Evolutionary conservation across 306 rosid species (phyloP).

Genomic region (Alnus glutinosa): DNA sequence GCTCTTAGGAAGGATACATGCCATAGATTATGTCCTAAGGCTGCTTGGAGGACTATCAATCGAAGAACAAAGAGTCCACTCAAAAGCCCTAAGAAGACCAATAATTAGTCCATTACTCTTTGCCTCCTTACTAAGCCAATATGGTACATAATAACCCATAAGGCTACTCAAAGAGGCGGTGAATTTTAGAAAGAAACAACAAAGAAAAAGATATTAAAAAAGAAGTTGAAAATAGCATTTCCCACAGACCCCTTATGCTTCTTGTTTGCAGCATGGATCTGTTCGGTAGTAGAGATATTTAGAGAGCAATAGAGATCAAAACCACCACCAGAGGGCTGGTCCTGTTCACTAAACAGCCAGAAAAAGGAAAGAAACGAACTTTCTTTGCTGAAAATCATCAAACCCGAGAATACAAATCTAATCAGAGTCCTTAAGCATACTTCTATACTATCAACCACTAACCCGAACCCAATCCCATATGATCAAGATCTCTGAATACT

Average conservation of each 20-base stretch:
- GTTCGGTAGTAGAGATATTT: too few relatives aligned
- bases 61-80: conserved; percentile 4
- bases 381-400: too few relatives aligned
- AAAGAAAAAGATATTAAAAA: neutral
- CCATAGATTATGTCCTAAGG: conserved; percentile 3
- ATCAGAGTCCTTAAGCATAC: too few relatives aligned
- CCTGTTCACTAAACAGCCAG: too few relatives aligned
- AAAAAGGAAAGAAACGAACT: too few relatives aligned
- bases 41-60: conserved; percentile 11
- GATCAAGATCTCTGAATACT: neutral
- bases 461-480: neutral
- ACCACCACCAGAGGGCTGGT: conserved; percentile 10
- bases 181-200: neutral
- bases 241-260: neutral
- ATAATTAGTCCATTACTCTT: neutral
- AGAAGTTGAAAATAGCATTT: neutral
- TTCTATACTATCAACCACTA: neutral
- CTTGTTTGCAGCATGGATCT: neutral
- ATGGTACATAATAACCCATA: conserved; percentile 10
- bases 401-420: too few relatives aligned
- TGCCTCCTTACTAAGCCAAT: conserved; percentile 23
- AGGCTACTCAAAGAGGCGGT: conserved; percentile 26
- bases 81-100: conserved; percentile 22
- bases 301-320: too few relatives aligned
- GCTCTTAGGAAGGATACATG: neutral